phyloP scores from a whole-genome alignment of 805 yeast genomes.

The Wickerhamiella domercqiae region DNA sequence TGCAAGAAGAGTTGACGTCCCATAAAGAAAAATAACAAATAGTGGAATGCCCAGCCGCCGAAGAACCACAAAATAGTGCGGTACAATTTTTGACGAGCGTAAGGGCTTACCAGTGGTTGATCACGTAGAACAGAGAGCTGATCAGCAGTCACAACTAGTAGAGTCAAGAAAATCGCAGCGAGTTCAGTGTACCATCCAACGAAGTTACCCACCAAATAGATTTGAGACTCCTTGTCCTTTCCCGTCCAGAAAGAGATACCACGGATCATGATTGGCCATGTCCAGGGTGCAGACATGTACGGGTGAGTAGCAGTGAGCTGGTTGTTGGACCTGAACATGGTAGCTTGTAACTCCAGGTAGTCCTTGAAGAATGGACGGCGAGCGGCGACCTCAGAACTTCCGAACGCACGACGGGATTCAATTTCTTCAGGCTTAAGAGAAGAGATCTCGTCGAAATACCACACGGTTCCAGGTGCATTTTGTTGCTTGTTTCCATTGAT shows the following conservation, averaged over 20 bases:
- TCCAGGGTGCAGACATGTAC: constrained; percentile 78
- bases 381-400: constrained; percentile 7
- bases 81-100: constrained; percentile 48
- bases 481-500: constrained; percentile 86
- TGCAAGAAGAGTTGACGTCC: constrained; percentile 84
- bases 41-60: constrained; percentile 78
- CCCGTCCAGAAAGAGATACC: constrained; percentile 95
- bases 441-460: constrained; percentile 62
- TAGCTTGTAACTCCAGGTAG: constrained; percentile 76
- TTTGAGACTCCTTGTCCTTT: constrained; percentile 49
- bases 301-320: constrained; percentile 80
- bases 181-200: constrained; percentile 35
- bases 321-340: constrained; percentile 89
- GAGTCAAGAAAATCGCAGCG: constrained; percentile 33
- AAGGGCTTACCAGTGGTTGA: constrained; percentile 36
- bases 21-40: constrained; percentile 84
- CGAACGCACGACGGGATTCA: constrained; percentile 29
- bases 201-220: constrained; percentile 79
- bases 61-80: constrained; percentile 71
- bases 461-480: constrained; percentile 47
- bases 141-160: constrained; percentile 55
- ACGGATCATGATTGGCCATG: constrained; percentile 79
- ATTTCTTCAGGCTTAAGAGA: constrained; percentile 37
- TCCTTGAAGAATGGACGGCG: constrained; percentile 55
- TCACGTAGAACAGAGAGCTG: constrained; percentile 66